Evolutionary conservation across 345 rosid genomes (phyloP), one percentile per base, ranked within the genome.

Genomic region (Ricinus communis): DNA sequence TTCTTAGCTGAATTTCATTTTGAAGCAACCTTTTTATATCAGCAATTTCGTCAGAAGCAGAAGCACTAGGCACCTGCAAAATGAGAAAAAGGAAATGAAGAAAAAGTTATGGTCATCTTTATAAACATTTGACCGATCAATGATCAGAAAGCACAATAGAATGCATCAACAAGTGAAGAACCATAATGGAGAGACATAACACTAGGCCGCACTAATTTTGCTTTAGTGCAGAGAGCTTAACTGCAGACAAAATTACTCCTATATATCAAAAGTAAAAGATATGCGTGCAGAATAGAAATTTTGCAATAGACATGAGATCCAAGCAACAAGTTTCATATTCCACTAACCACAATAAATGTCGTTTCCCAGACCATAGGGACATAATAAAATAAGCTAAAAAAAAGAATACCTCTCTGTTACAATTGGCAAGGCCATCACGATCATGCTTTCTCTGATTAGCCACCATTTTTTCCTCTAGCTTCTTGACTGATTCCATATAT

Each of bases 401-500:
- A 53, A 25, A 25, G n/a, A n/a, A 19, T 73, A 78, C 81, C 81
- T 65, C 68, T 45, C 45, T 60, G 40, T 64, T 73, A 45, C 71
- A 51, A 49, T 57, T 58, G 55, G 30, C 21, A 65, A 78, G 49
- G 50, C 62, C 69, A 69, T 78, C 68, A 22, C 8, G 54, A 40
- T 30, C 62, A 64, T 65, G 71, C 63, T 31, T 71, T 51, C 13
- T 65, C 68, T 78, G 81, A 73, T 73, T 78, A 28, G 73, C 61
- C 24, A 73, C 25, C 64, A 78, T 63, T 65, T 78, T 78, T 41
- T 78, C 77, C 74, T 78, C 81, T 51, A 78, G 53, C 62, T 64
- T 52, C 71, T 69, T 78, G 45, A 78, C 77, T 22, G 81, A 78
- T 59, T 78, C 74, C 81, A 73, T 69, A 49, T 78, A 78, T 59